Evolutionary conservation across 108 stramenopile species (phyloP).

Genomic region (Cyclotella cryptica): DNA sequence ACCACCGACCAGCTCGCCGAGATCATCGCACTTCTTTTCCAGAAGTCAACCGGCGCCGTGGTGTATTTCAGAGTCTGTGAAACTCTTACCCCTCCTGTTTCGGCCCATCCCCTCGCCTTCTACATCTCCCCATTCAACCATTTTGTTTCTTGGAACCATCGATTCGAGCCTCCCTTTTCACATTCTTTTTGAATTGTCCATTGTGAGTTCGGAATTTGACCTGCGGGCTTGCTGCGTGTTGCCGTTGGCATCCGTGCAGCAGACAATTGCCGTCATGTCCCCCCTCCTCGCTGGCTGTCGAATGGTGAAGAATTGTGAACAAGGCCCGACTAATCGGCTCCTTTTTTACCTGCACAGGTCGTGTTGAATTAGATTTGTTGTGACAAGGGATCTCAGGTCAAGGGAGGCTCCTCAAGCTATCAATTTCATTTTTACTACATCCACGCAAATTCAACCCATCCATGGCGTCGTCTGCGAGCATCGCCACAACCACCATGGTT

Average conservation of each 20-base stretch:
- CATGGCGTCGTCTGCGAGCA: constrained; percentile 14
- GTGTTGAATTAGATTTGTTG: background rate
- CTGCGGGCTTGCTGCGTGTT: background rate
- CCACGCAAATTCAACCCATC: background rate
- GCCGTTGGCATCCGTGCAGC: background rate
- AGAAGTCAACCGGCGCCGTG: background rate
- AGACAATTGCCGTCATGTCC: background rate
- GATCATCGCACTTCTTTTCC: background rate
- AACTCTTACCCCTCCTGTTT: background rate
- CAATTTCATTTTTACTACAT: background rate
- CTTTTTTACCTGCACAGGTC: background rate
- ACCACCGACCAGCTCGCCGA: too few relatives aligned
- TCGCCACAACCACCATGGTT: constrained; percentile 4
- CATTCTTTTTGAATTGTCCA: constrained; percentile 8
- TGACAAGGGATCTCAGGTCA: constrained; percentile 9
- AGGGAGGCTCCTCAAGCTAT: constrained; percentile 8
- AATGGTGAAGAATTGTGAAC: background rate
- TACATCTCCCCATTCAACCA: constrained; percentile 10
- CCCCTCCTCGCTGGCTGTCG: background rate
- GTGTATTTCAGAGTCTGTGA: too few relatives aligned
- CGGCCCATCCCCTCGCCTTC: constrained; percentile 1
- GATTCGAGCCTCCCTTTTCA: constrained; percentile 22
- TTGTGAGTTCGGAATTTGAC: constrained; percentile 6
- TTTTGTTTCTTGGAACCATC: background rate
- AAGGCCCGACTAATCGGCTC: background rate